Base-by-base conservation (phyloP, 768 basidiomycete genomes). In the Lactarius sanguifluus region DNA sequence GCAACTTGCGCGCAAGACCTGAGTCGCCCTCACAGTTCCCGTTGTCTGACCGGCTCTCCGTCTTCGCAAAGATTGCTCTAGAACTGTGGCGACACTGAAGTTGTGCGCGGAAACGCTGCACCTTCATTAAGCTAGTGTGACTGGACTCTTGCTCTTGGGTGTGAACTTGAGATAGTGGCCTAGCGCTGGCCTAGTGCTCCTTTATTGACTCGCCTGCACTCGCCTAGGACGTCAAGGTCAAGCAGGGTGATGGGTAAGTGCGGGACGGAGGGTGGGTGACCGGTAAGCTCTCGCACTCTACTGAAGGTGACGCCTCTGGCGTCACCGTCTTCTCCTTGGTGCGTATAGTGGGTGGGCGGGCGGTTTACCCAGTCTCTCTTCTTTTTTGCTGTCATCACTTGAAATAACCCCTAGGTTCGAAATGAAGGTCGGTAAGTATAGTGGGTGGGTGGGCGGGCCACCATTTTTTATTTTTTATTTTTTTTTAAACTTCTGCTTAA, bases 281-380 rank as follows among this genome's bases (percentile, higher is more conserved):
- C 4, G 15, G 36, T 41, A 47, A 23, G 28, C 5, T 32, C 56
- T 25, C n/a, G 18, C 18, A 20, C 23, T 13, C 16, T 57, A 34
- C n/a, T 7, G 5, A 23, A 34, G 10, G 41, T 30, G 64, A 61
- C 54, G 54, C 50, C 59, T 13, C 0, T 0, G 41, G 65, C 65
- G 59, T 65, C 59, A 32, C 34, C 34, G 1, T 20, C 59, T 50
- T 12, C 43, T 50, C 30, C 40, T 15, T 41, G 60, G 65, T 66
- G 25, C 43, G 65, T 66, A 66, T 66, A 57, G 65, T 61, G 65
- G 65, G 65, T 50, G 65, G 61, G 65, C 34, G 62, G 62, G 62
- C 56, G 62, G 62, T 64, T 57, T 43, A 47, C 30, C 62, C 54
- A 30, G 15, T 41, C 57, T 32, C 12, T 40, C 56, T 57, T 64